Base-by-base conservation (phyloP, 768 basidiomycete species). In the Chalciporus chontae region DNA sequence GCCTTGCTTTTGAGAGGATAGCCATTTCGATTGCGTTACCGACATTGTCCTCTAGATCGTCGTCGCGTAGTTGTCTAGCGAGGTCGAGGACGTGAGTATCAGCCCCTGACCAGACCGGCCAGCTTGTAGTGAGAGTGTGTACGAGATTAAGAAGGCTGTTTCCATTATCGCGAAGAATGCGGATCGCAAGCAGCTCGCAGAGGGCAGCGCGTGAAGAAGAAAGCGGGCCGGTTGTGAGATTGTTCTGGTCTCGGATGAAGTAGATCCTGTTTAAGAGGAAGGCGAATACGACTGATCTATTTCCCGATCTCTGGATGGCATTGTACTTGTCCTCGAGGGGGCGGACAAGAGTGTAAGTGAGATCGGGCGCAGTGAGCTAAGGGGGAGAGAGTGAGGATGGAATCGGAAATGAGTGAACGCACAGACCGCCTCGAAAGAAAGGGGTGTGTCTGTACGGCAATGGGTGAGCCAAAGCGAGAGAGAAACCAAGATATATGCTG, bases 21-120 rank as follows among this genome's bases (percentile, higher is more conserved):
- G 94, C 94, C 75, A 92, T 76, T 66, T 97, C 94, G 43, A 96
- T 87, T 1, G 92, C 94, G 61, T 94, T 96, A 5, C 94, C 94
- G 2, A 93, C 84, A 48, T 84, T 68, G 46, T 91, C 83, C 59
- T 90, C 85, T 27, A 86, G 64, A 58, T 88, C 85, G 47, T 84
- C 82, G 52, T 86, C 84, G 36, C 80, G 69, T 44, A 90, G 81
- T 50, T 80, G 76, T 50, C 77, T 75, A 5, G 82, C 86, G 47
- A 78, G 75, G 17, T 73, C 66, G 34, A 91, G 58, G 10, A 89
- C 62, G 23, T 71, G 72, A 2, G 77, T 67, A 42, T 85, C 84
- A 5, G 87, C 88, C 8, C 90, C 90, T 15, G 78, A 77, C 64
- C 87, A 92, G 3, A 93, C 84, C 0, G 79, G 77, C 90, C 90